phyloP scores from a whole-genome alignment of 495 filamentous ascomycete species.

The Tuber borchii region DNA sequence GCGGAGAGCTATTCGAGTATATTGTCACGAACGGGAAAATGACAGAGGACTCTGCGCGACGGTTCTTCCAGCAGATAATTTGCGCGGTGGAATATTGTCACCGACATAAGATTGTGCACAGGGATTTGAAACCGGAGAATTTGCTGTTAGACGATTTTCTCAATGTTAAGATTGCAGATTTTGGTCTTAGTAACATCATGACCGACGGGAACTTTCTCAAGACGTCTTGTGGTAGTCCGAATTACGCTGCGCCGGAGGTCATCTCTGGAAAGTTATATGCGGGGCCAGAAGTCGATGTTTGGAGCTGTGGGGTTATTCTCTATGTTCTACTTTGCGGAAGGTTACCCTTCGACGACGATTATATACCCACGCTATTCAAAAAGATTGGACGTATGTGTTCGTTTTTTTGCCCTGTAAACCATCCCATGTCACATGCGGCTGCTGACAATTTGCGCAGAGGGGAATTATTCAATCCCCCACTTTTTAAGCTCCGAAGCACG shows the following conservation, averaged over 20 bases:
- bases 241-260: conserved; percentile 96
- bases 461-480: conserved; percentile 77
- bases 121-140: conserved; percentile 97
- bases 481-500: conserved; percentile 85
- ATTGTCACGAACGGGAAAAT: conserved; percentile 86
- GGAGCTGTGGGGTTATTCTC: conserved; percentile 97
- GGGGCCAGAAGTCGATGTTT: conserved; percentile 95
- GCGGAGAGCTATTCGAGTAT: conserved; percentile 94
- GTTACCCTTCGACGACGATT: conserved; percentile 95
- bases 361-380: conserved; percentile 78
- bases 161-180: conserved; percentile 98
- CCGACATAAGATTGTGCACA: conserved; percentile 95
- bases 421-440: not conserved
- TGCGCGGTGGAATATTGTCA: conserved; percentile 99
- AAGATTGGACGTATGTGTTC: conserved; percentile 58
- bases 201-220: conserved; percentile 98
- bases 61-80: conserved; percentile 99
- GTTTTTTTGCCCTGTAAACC: not conserved
- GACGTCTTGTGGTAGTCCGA: conserved; percentile 95
- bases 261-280: conserved; percentile 97
- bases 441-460: conserved; percentile 46
- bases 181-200: conserved; percentile 98
- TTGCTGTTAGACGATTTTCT: conserved; percentile 84
- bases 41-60: conserved; percentile 78
- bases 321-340: conserved; percentile 90